A percentile compares a stretch with the other conserved stretches of the same genome.
phyloP scores from a whole-genome alignment of 2,329 filamentous ascomycete species.

The Fusarium tuaranense region DNA sequence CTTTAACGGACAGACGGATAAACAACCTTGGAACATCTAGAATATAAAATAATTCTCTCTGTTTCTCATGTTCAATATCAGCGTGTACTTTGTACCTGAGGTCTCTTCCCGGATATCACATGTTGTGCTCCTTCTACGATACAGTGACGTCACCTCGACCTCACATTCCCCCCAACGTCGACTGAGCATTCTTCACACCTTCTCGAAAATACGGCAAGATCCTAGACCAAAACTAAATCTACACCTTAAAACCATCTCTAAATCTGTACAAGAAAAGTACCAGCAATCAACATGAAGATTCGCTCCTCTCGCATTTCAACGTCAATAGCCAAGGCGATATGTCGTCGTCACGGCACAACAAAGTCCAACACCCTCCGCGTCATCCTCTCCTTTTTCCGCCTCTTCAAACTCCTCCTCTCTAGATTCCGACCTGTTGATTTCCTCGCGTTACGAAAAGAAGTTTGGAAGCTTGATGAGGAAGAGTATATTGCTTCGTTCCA shows the following conservation, averaged over 20 bases:
- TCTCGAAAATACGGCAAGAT: slow-evolving; percentile 8
- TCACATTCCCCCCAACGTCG: neutral
- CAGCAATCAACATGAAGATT: slow-evolving; percentile 45
- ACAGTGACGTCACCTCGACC: slow-evolving; percentile 31
- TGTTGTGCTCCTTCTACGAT: neutral
- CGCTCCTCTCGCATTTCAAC: slow-evolving; percentile 62
- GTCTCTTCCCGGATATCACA: neutral
- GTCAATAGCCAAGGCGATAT: slow-evolving; percentile 66
- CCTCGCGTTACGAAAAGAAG: slow-evolving; percentile 42
- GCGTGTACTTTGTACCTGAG: neutral
- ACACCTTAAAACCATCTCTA: neutral
- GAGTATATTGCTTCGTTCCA: slow-evolving; percentile 55
- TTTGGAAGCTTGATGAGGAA: slow-evolving; percentile 51
- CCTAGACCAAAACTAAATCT: slow-evolving; percentile 7
- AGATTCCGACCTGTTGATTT: slow-evolving; percentile 47
- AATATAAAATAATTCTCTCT: neutral
- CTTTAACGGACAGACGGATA: neutral
- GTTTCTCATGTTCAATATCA: neutral
- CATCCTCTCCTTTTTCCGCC: slow-evolving; percentile 49
- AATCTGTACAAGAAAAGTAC: neutral
- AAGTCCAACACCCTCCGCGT: slow-evolving; percentile 45
- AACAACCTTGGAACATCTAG: slow-evolving; percentile 6
- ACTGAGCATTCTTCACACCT: neutral
- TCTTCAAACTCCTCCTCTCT: slow-evolving; percentile 49
- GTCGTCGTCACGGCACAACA: slow-evolving; percentile 52